Percentiles rank a stretch among this genome's conserved stretches.
Conservation (phyloP, 2,329 filamentous ascomycete species). For the Trichoderma atroviride region DNA sequence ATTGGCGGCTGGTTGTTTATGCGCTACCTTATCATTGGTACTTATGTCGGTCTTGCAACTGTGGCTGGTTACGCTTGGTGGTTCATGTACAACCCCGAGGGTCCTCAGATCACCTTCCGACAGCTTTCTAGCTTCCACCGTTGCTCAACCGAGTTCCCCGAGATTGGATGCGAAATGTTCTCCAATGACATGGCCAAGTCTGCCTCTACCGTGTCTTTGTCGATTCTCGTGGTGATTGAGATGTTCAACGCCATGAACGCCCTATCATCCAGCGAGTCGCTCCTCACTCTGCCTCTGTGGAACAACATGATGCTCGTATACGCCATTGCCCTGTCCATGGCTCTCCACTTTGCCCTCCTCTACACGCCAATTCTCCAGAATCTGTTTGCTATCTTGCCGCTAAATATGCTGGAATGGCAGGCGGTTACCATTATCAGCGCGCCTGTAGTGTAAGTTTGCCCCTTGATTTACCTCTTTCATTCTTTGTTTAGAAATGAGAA, state of each 20-base stretch:
- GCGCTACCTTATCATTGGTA: slow-evolving; percentile 94
- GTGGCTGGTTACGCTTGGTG: slow-evolving; percentile 99
- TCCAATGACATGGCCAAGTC: slow-evolving; percentile 81
- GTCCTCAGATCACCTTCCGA: slow-evolving; percentile 88
- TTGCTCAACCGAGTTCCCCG: slow-evolving; percentile 81
- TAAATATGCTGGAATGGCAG: slow-evolving; percentile 87
- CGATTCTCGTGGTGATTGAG: slow-evolving; percentile 92
- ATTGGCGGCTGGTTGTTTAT: slow-evolving; percentile 97
- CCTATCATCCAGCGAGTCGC: slow-evolving; percentile 89
- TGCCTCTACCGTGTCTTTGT: slow-evolving; percentile 90
- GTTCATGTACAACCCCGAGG: slow-evolving; percentile 94
- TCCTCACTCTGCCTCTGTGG: slow-evolving; percentile 94
- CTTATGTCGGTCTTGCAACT: slow-evolving; percentile 91
- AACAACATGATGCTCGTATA: slow-evolving; percentile 98
- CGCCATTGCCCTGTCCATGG: slow-evolving; percentile 90
- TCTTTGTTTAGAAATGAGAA: background rate
- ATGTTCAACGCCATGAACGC: slow-evolving; percentile 99
- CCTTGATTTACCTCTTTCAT: too few relatives aligned
- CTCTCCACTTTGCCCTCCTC: slow-evolving; percentile 88
- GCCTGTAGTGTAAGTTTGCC: slow-evolving; percentile 79
- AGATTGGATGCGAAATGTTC: slow-evolving; percentile 94
- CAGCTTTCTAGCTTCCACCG: slow-evolving; percentile 93
- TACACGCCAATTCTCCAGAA: slow-evolving; percentile 88
- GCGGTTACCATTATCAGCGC: slow-evolving; percentile 86
- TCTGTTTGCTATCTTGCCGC: slow-evolving; percentile 86